Percentiles rank a stretch among this genome's conserved stretches.
Evolutionary conservation across 176 grass and related monocot genomes (phyloP).

Genomic region (Panicum miliaceum): DNA sequence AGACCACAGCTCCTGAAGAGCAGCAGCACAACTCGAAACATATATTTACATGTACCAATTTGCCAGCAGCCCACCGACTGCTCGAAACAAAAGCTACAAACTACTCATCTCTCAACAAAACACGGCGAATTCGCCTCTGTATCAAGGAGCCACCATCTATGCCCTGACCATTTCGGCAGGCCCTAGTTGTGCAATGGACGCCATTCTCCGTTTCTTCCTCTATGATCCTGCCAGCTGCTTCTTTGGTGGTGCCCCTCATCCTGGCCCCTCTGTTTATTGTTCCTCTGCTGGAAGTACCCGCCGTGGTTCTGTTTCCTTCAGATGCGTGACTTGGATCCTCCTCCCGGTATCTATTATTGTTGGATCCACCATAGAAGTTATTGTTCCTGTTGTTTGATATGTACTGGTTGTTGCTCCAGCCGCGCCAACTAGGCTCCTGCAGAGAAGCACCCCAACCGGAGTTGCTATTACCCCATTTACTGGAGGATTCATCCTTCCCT

Average conservation of each 20-base stretch:
- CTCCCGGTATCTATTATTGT: constrained; percentile 34
- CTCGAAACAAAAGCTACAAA: constrained; percentile 13
- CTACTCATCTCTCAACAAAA: neutral
- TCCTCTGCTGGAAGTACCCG: constrained; percentile 32
- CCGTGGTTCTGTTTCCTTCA: constrained; percentile 47
- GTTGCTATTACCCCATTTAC: constrained; percentile 31
- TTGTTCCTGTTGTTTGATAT: constrained; percentile 26
- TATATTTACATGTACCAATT: constrained; percentile 27
- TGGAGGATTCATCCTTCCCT: constrained; percentile 35
- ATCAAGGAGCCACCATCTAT: constrained; percentile 15
- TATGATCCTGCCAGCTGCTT: constrained; percentile 34
- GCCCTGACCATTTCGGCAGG: neutral
- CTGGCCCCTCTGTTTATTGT: constrained; percentile 26
- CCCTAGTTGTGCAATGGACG: constrained; percentile 22
- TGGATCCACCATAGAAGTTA: constrained; percentile 18
- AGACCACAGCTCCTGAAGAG: neutral
- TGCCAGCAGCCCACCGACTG: constrained; percentile 3
- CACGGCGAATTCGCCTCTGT: neutral
- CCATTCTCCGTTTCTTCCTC: constrained; percentile 31
- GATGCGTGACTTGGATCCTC: constrained; percentile 18
- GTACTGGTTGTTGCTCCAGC: constrained; percentile 24
- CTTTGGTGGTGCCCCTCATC: constrained; percentile 9
- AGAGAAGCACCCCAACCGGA: constrained; percentile 41
- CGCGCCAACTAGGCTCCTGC: constrained; percentile 4
- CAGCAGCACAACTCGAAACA: neutral